Percentiles rank a stretch among this genome's conserved stretches.
These are phyloP conservation scores for Stagonosporopsis tanaceti DNA, from an alignment of 2,329 filamentous ascomycete species.

Conservation along the genomic window DNA sequence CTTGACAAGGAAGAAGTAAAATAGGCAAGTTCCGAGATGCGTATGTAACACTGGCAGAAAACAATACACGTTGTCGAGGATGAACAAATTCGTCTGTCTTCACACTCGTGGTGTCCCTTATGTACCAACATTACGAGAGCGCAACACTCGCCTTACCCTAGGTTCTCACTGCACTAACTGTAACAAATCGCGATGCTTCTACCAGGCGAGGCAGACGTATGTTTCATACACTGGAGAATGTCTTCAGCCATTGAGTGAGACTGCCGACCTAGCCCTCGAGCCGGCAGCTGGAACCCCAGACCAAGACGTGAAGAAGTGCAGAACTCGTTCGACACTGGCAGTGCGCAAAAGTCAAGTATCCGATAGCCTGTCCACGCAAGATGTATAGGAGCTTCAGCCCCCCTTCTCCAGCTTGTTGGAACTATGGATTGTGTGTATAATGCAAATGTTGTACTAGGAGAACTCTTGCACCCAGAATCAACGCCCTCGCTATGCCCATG, in stretches of 20 bases:
- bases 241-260: too few relatives aligned
- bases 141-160: background rate
- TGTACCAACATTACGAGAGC: too few relatives aligned
- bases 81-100: too few relatives aligned
- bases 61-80: background rate
- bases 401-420: background rate
- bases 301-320: background rate
- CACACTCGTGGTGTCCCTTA: too few relatives aligned
- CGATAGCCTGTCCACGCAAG: background rate
- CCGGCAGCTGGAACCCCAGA: background rate
- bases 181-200: background rate
- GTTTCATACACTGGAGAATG: background rate
- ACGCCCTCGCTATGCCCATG: conserved; percentile 6
- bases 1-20: background rate
- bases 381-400: background rate
- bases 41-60: too few relatives aligned
- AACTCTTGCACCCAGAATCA: background rate
- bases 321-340: background rate
- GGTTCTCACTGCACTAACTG: background rate
- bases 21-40: too few relatives aligned
- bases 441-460: background rate
- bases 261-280: background rate
- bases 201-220: background rate
- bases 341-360: background rate
- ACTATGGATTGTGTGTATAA: background rate